These are phyloP conservation scores for Xeromyces bisporus DNA, from an alignment of 495 filamentous ascomycete species.

Conservation along the genomic window DNA sequence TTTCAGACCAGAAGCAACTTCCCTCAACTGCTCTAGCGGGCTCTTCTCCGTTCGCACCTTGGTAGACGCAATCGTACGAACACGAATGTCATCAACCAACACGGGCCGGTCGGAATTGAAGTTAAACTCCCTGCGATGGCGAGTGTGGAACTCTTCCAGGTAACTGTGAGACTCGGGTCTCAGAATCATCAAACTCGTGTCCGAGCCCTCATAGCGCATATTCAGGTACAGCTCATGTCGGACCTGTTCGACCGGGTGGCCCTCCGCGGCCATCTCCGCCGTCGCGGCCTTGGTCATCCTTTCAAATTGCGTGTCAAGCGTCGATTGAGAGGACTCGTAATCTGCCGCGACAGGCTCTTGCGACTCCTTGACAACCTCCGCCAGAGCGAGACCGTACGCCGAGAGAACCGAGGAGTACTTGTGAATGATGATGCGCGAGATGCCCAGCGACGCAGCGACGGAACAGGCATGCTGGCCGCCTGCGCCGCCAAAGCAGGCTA, in stretches of 20 bases:
- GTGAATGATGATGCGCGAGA: constrained; percentile 37
- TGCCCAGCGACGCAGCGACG: constrained; percentile 32
- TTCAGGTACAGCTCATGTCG: constrained; percentile 35
- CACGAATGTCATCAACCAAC: constrained; percentile 36
- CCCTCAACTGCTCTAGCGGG: constrained; percentile 22
- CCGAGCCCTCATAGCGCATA: constrained; percentile 36
- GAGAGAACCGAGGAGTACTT: constrained; percentile 35
- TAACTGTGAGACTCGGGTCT: constrained; percentile 26
- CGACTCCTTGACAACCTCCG: constrained; percentile 35
- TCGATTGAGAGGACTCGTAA: constrained; percentile 17
- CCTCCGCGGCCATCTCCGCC: constrained; percentile 21
- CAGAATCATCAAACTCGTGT: constrained; percentile 36
- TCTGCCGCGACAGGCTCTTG: constrained; percentile 30
- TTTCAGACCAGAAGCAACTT: constrained; percentile 13
- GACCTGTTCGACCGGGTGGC: constrained; percentile 24
- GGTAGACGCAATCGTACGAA: constrained; percentile 28
- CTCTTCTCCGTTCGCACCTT: constrained; percentile 26
- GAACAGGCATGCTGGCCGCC: constrained; percentile 38
- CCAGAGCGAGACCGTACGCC: constrained; percentile 36
- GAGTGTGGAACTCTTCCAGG: constrained; percentile 24
- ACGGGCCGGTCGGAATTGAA: constrained; percentile 34
- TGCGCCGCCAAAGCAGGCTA: constrained; percentile 38
- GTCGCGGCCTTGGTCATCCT: constrained; percentile 17
- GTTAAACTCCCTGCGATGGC: constrained; percentile 34
- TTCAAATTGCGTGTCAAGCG: constrained; percentile 18